Evolutionary conservation across 2,329 filamentous ascomycete genomes (phyloP), one percentile per base, ranked within the genome.

Genomic region (Ophiosphaerella narmari): DNA sequence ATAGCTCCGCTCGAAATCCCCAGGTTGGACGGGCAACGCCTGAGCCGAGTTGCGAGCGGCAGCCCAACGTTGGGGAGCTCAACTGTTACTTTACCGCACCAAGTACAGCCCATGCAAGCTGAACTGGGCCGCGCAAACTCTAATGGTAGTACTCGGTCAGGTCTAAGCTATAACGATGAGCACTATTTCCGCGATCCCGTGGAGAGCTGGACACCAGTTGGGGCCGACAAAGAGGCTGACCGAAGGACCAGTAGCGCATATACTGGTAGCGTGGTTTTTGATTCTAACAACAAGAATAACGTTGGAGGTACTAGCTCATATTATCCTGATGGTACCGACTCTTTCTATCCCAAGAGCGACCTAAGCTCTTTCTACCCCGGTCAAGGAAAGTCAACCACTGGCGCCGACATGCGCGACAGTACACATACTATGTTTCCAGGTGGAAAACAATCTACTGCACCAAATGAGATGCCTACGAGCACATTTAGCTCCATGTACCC

Each of bases 51-150:
- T 26, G 81, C 82, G 41, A 85, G 86, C 4, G 85, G 83, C 42
- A 90, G 87, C 62, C 88, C 89, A 1, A 86, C 86, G 1, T 81
- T 91, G 39, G 81, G 85, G 8, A 80, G 86, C 52, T 84, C 83
- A 40, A 73, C 61, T 26, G 74, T 76, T 47, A 73, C 75, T 39
- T 57, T 79, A 39, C 66, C 69, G 42, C 57, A 60, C 36, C 57
- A 65, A 36, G 36, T 62, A 16, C 62, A 69, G 45, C 66, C 70
- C 5, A 74, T 74, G 72, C 65, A 71, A 48, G 71, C 72, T 21
- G 66, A 74, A 52, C 63, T 75, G 33, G 65, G 61, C 13, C 67
- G 72, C 36, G 70, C 70, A 35, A 71, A 71, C 43, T 74, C 71
- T 4, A 72, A 62, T 32, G 66, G 63, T 18, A 74, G 71, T 53